phyloP scores from a whole-genome alignment of 768 basidiomycete species.

The Naganishia vishniacii region DNA sequence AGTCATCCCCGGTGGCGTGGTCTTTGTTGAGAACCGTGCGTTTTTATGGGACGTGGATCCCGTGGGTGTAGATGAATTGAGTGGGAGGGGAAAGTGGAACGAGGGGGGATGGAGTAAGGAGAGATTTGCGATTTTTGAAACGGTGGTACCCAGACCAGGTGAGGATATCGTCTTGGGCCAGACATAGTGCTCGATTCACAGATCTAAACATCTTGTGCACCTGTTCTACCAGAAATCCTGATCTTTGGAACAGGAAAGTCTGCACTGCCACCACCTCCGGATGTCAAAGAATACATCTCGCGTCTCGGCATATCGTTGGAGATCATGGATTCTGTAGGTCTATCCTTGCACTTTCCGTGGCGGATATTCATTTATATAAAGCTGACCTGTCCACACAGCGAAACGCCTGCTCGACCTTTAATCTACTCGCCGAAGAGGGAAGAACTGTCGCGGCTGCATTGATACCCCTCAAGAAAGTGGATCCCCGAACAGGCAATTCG shows the following conservation, averaged over 20 bases:
- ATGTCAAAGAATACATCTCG: slow-evolving; percentile 63
- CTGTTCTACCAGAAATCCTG: slow-evolving; percentile 64
- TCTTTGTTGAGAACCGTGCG: slow-evolving; percentile 79
- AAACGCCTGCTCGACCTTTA: slow-evolving; percentile 93
- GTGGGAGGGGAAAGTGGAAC: slow-evolving; percentile 50
- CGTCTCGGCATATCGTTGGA: slow-evolving; percentile 79
- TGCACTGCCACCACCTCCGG: slow-evolving; percentile 64
- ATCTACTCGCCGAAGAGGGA: slow-evolving; percentile 87
- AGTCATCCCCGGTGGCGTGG: slow-evolving; percentile 65
- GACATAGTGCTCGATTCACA: no score
- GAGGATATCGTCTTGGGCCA: slow-evolving; percentile 36
- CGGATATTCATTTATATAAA: no score
- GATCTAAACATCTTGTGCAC: no score
- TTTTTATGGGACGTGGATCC: slow-evolving; percentile 83
- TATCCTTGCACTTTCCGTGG: not conserved
- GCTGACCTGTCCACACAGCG: no score
- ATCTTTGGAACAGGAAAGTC: slow-evolving; percentile 78
- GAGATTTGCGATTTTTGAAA: slow-evolving; percentile 73
- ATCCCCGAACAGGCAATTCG: slow-evolving; percentile 31
- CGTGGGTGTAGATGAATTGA: slow-evolving; percentile 35
- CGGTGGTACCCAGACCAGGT: slow-evolving; percentile 82
- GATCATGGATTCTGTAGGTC: slow-evolving; percentile 74
- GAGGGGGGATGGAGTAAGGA: slow-evolving; percentile 62
- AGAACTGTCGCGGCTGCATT: slow-evolving; percentile 84
- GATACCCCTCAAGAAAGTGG: slow-evolving; percentile 56